phyloP scores from a whole-genome alignment of 108 stramenopile species.

The Nitzschia palea region DNA sequence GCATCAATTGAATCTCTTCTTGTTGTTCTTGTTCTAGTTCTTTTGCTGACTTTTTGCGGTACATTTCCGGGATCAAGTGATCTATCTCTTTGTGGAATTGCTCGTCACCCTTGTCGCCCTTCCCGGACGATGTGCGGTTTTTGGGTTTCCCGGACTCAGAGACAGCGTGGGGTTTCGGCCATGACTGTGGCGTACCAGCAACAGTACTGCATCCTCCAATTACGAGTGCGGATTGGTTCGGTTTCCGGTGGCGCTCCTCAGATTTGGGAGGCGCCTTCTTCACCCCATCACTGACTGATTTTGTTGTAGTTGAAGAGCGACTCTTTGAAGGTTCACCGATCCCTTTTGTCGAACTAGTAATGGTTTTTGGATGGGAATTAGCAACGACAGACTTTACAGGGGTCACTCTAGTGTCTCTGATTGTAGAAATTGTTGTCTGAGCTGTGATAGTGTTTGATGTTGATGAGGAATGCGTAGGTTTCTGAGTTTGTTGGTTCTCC shows the following conservation, averaged over 20 bases:
- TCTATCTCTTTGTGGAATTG: conserved; percentile 11
- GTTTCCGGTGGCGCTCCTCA: not conserved
- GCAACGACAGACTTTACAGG: no score
- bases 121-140: not conserved
- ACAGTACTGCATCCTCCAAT: not conserved
- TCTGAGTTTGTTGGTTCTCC: not conserved
- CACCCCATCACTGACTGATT: no score
- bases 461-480: not conserved
- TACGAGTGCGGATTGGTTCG: not conserved
- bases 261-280: no score
- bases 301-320: no score
- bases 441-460: not conserved
- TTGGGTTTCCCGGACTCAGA: not conserved
- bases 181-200: conserved; percentile 8
- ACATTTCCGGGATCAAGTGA: conserved; percentile 13
- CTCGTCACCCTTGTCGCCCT: not conserved
- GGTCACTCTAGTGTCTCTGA: no score
- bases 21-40: conserved; percentile 12
- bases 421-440: no score
- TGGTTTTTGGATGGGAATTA: no score
- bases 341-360: no score
- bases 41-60: conserved; percentile 3
- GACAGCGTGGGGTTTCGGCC: conserved; percentile 4
- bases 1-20: conserved; percentile 11
- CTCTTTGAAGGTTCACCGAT: no score